Percentiles rank a stretch among this genome's conserved stretches.
Evolutionary conservation across 805 yeast species (phyloP).

Genomic region (Pichia pseudocactophila): DNA sequence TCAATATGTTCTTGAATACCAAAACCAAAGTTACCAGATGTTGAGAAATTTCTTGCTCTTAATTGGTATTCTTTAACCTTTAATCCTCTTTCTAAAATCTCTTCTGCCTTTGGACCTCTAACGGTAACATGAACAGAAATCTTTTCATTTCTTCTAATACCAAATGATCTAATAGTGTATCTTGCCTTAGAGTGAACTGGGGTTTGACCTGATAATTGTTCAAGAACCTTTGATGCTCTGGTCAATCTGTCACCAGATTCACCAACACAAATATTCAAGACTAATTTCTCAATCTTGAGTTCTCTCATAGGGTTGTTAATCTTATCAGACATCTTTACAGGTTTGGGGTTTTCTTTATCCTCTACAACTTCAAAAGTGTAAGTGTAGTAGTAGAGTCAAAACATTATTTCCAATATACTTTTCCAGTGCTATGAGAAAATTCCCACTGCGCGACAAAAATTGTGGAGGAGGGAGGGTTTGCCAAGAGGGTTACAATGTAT

Average conservation of each 20-base stretch:
- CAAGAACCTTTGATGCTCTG: constrained; percentile 99
- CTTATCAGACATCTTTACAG: constrained; percentile 35
- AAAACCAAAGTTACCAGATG: constrained; percentile 99
- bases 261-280: constrained; percentile 99
- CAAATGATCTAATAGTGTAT: constrained; percentile 99
- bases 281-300: constrained; percentile 97
- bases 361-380: too few relatives aligned
- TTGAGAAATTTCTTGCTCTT: constrained; percentile 88
- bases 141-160: constrained; percentile 99
- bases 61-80: constrained; percentile 99
- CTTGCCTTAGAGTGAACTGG: constrained; percentile 99
- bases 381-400: too few relatives aligned
- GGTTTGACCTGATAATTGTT: constrained; percentile 99
- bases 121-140: constrained; percentile 98
- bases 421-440: too few relatives aligned
- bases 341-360: not conserved
- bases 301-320: constrained; percentile 97
- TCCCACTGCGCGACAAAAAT: too few relatives aligned
- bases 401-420: too few relatives aligned
- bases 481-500: too few relatives aligned
- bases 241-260: constrained; percentile 99
- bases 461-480: too few relatives aligned
- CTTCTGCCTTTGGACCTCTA: constrained; percentile 99
- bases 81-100: constrained; percentile 98
- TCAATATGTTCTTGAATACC: constrained; percentile 99